A percentile compares a stretch with the other conserved stretches of the same genome.
These are phyloP conservation scores for Monascus purpureus DNA, from an alignment of 495 filamentous ascomycete species.

Conservation along the genomic window DNA sequence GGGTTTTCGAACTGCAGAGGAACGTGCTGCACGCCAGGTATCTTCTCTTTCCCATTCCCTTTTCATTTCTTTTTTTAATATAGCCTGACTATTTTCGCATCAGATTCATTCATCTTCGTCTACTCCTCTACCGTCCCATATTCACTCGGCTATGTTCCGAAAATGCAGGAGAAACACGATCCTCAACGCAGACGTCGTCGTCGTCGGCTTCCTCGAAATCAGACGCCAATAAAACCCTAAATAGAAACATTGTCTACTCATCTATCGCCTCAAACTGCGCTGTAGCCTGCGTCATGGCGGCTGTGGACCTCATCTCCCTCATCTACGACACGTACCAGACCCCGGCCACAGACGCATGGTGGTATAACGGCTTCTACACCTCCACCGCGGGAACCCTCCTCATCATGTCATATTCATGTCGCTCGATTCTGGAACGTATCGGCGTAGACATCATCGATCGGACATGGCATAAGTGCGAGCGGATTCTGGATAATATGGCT, in stretches of 20 bases:
- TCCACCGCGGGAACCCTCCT: constrained; percentile 29
- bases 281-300: constrained; percentile 22
- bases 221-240: not conserved
- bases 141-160: constrained; percentile 30
- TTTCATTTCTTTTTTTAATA: not conserved
- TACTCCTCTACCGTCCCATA: constrained; percentile 34
- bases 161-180: constrained; percentile 4
- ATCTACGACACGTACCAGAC: constrained; percentile 25
- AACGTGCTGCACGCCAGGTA: constrained; percentile 30
- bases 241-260: constrained; percentile 16
- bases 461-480: constrained; percentile 17
- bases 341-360: constrained; percentile 27
- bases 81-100: constrained; percentile 1
- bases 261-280: constrained; percentile 24
- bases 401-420: constrained; percentile 21
- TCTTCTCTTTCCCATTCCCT: not conserved
- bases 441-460: constrained; percentile 8
- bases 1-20: constrained; percentile 20
- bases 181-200: constrained; percentile 1
- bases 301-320: constrained; percentile 24
- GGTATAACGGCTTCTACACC: constrained; percentile 33
- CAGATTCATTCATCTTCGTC: constrained; percentile 31
- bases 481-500: constrained; percentile 16
- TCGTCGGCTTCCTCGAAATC: constrained; percentile 1
- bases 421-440: constrained; percentile 12